Evolutionary conservation across 73 alveolate species (phyloP).

Genomic region (Stentor roeselii): DNA sequence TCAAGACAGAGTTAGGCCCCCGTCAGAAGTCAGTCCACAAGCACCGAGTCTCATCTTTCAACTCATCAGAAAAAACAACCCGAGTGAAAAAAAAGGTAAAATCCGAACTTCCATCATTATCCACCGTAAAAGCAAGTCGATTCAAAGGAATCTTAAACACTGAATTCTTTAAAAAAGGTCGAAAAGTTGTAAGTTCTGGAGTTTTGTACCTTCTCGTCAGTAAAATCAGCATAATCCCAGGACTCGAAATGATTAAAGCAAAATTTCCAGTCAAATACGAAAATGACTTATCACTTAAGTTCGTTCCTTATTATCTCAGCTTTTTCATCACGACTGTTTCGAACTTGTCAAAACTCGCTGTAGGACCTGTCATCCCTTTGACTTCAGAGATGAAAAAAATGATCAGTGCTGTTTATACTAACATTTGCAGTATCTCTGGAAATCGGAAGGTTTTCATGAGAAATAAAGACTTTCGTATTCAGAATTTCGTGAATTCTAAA

Average conservation of each 20-base stretch:
- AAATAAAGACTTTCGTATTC: constrained; percentile 7
- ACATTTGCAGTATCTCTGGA: not conserved
- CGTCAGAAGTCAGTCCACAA: not conserved
- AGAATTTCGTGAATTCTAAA: not conserved
- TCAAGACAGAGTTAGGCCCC: not conserved
- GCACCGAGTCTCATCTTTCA: not conserved
- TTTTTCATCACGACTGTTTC: not conserved
- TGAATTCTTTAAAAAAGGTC: not conserved
- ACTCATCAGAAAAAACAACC: not conserved
- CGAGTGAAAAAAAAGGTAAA: not conserved
- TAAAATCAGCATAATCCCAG: not conserved
- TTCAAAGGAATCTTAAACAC: constrained; percentile 9
- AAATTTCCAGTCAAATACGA: not conserved
- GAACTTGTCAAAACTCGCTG: no score
- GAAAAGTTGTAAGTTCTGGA: not conserved
- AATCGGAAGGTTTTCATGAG: not conserved
- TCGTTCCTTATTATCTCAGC: not conserved
- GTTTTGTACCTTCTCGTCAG: not conserved
- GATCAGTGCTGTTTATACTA: not conserved
- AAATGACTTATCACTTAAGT: not conserved
- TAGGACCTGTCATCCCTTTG: not conserved
- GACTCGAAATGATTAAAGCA: not conserved
- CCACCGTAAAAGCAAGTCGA: not conserved
- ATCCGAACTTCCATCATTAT: not conserved
- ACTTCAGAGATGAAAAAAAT: not conserved